phyloP scores from a whole-genome alignment of 2,329 filamentous ascomycete genomes.

The Fusarium decemcellulare region DNA sequence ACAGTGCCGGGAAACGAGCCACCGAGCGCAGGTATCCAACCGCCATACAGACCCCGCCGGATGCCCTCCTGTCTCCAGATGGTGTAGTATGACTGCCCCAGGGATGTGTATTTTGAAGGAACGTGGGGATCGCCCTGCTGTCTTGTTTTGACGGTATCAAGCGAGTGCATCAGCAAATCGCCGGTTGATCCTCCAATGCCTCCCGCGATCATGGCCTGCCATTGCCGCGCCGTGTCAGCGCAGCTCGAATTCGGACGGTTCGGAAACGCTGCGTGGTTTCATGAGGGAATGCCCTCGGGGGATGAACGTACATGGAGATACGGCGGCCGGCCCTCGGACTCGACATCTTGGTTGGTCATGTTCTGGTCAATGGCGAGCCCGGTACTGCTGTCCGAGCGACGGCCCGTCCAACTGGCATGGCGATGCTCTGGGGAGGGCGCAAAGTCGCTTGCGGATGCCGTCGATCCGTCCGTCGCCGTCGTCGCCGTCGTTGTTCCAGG shows the following conservation, averaged over 20 bases:
- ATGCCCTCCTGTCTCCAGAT: constrained; percentile 95
- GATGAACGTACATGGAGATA: constrained; percentile 58
- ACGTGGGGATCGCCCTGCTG: constrained; percentile 97
- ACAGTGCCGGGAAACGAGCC: constrained; percentile 96
- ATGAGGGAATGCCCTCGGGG: background rate
- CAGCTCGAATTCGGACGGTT: constrained; percentile 8
- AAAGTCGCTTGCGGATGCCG: constrained; percentile 40
- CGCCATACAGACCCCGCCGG: constrained; percentile 88
- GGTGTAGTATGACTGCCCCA: constrained; percentile 91
- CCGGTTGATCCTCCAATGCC: constrained; percentile 93
- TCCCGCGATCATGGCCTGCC: constrained; percentile 93
- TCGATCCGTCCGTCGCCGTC: constrained; percentile 27
- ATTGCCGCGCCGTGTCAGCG: constrained; percentile 37
- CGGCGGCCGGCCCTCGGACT: constrained; percentile 60
- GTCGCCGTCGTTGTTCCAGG: constrained; percentile 32
- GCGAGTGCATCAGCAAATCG: constrained; percentile 98
- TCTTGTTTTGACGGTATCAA: constrained; percentile 98
- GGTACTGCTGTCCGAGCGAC: constrained; percentile 46
- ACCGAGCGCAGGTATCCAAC: constrained; percentile 90
- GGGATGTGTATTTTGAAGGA: constrained; percentile 91
- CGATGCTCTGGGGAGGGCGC: constrained; percentile 46
- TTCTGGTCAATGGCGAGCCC: constrained; percentile 45
- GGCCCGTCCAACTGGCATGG: constrained; percentile 50
- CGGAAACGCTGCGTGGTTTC: constrained; percentile 2
- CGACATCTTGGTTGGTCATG: constrained; percentile 57